These are phyloP conservation scores for Salinomyces thailandicus DNA, from an alignment of 2,329 filamentous ascomycete species.

Conservation along the genomic window DNA sequence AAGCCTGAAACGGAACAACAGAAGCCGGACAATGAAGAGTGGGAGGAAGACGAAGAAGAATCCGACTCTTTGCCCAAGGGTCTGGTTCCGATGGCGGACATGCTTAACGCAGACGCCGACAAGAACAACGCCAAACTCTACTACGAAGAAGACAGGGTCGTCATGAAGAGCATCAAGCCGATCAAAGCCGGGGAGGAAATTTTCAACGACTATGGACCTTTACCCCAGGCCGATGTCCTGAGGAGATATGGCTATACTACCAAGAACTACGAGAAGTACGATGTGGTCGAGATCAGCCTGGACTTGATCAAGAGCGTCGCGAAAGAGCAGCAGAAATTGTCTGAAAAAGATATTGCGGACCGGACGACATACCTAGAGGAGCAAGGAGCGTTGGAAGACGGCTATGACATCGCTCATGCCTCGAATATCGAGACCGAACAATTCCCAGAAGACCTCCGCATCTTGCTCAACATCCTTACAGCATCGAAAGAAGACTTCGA, in stretches of 20 bases:
- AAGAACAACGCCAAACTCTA: slow-evolving; percentile 63
- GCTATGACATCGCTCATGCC: slow-evolving; percentile 47
- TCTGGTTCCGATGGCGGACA: slow-evolving; percentile 85
- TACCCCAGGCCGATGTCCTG: slow-evolving; percentile 72
- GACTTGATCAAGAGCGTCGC: slow-evolving; percentile 43
- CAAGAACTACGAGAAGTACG: slow-evolving; percentile 62
- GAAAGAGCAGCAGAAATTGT: slow-evolving; percentile 16
- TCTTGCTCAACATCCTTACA: slow-evolving; percentile 37
- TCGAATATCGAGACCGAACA: slow-evolving; percentile 25
- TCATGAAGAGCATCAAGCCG: slow-evolving; percentile 59
- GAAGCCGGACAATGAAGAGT: slow-evolving; percentile 44
- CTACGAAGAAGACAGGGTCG: slow-evolving; percentile 50
- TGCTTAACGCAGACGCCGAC: slow-evolving; percentile 78
- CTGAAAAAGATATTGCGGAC: slow-evolving; percentile 5
- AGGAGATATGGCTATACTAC: slow-evolving; percentile 84
- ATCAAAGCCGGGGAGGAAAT: slow-evolving; percentile 66
- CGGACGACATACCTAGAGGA: slow-evolving; percentile 49
- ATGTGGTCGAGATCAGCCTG: slow-evolving; percentile 70
- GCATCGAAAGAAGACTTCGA: slow-evolving; percentile 32
- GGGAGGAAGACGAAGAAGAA: slow-evolving; percentile 32
- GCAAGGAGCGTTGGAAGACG: slow-evolving; percentile 57
- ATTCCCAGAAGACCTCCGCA: slow-evolving; percentile 32
- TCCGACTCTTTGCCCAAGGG: slow-evolving; percentile 48
- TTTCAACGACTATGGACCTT: slow-evolving; percentile 79
- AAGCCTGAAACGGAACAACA: slow-evolving; percentile 39